Evolutionary conservation across 2,329 filamentous ascomycete genomes (phyloP).

Genomic region (Emmonsiellopsis sp.): DNA sequence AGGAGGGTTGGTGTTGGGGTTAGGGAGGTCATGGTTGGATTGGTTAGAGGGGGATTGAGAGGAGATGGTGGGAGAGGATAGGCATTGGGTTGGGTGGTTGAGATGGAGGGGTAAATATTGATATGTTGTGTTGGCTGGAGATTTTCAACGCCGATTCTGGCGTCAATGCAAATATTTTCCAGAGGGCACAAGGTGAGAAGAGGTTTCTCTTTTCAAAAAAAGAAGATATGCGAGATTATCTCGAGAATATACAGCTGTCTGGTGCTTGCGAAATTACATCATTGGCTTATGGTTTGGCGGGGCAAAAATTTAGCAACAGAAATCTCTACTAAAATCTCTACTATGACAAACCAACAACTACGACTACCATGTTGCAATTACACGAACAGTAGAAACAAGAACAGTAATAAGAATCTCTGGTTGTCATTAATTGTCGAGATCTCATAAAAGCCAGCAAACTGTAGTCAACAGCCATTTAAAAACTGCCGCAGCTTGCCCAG

Average conservation of each 20-base stretch:
- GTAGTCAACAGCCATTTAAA: neutral
- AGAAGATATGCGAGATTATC: no score
- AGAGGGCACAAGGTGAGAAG: no score
- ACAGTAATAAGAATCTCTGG: neutral
- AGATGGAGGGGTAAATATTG: neutral
- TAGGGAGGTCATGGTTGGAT: conserved; percentile 6
- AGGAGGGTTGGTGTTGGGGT: conserved; percentile 34
- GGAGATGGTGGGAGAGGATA: neutral
- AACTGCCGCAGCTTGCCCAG: neutral
- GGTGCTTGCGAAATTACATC: neutral
- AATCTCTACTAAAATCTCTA: neutral
- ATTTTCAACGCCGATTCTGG: no score
- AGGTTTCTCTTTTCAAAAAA: no score
- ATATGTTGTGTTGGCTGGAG: no score
- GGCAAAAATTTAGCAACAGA: neutral
- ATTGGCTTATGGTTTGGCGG: neutral
- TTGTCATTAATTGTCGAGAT: neutral
- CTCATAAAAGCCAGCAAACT: neutral
- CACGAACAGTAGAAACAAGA: neutral
- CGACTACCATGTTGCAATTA: neutral
- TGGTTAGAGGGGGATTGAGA: neutral
- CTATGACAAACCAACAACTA: neutral
- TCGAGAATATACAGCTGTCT: neutral
- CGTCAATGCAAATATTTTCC: no score
- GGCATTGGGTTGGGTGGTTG: neutral